A percentile compares a stretch with the other conserved stretches of the same genome.
phyloP scores from a whole-genome alignment of 352 stramenopile genomes.

The Phytophthora idaei region DNA sequence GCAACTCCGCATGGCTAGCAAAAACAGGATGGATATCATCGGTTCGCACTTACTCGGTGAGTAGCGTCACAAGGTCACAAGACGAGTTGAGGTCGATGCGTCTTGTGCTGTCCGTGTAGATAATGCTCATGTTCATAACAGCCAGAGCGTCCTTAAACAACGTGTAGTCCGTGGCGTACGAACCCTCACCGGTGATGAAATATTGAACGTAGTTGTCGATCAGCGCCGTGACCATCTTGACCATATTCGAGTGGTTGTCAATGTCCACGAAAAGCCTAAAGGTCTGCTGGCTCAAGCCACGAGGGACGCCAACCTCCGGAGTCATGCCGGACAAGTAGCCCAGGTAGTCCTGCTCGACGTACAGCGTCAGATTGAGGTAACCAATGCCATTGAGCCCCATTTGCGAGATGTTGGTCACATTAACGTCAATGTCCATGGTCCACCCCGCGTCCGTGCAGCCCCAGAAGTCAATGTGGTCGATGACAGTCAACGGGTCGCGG shows the following conservation, averaged over 20 bases:
- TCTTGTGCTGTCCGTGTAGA: slow-evolving; percentile 51
- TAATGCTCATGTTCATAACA: slow-evolving; percentile 61
- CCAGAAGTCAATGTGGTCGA: slow-evolving; percentile 65
- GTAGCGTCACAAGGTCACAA: slow-evolving; percentile 32
- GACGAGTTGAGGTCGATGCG: slow-evolving; percentile 42
- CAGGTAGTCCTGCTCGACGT: slow-evolving; percentile 62
- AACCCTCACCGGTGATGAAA: slow-evolving; percentile 54
- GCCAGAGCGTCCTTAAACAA: slow-evolving; percentile 49
- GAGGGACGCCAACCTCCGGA: slow-evolving; percentile 47
- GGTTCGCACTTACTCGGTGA: slow-evolving; percentile 16
- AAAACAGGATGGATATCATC: slow-evolving; percentile 9
- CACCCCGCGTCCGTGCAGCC: slow-evolving; percentile 40
- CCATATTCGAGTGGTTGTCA: slow-evolving; percentile 32
- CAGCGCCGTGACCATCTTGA: slow-evolving; percentile 52
- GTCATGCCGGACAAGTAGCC: slow-evolving; percentile 54
- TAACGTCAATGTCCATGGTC: slow-evolving; percentile 65
- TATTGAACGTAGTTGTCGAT: slow-evolving; percentile 50
- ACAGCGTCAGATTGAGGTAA: slow-evolving; percentile 71
- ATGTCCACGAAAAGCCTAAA: slow-evolving; percentile 38
- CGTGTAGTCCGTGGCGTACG: slow-evolving; percentile 42
- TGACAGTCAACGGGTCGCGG: slow-evolving; percentile 42
- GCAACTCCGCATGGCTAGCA: slow-evolving; percentile 22
- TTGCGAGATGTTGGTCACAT: slow-evolving; percentile 55
- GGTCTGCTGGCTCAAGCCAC: slow-evolving; percentile 42
- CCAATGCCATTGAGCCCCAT: slow-evolving; percentile 64